These are phyloP conservation scores for Ustilago sp. DNA, from an alignment of 1,284 basidiomycete species.

Conservation along the genomic window DNA sequence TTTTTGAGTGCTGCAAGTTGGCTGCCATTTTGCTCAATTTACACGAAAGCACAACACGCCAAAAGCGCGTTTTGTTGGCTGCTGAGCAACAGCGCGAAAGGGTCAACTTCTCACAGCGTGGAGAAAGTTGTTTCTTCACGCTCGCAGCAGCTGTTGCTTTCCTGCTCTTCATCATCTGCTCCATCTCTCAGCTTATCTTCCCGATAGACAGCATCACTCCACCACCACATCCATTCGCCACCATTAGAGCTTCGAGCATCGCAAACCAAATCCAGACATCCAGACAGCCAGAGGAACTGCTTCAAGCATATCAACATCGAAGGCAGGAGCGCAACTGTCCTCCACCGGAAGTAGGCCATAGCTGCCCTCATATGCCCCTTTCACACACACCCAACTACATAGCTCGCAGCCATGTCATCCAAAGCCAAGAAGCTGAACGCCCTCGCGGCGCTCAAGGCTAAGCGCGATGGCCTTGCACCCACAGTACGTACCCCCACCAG, in stretches of 20 bases:
- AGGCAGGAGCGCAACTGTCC: background rate
- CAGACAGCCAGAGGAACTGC: background rate
- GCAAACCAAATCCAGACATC: background rate
- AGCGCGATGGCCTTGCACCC: slow-evolving; percentile 51
- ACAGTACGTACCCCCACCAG: slow-evolving; percentile 28
- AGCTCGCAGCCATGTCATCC: slow-evolving; percentile 39
- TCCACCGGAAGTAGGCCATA: background rate
- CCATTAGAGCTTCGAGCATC: background rate
- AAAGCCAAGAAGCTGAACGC: slow-evolving; percentile 61
- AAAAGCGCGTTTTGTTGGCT: background rate
- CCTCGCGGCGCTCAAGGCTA: slow-evolving; percentile 66
- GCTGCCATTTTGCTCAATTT: background rate
- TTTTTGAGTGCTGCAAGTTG: slow-evolving; percentile 5
- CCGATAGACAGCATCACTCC: background rate
- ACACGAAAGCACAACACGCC: background rate
- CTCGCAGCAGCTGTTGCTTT: no score
- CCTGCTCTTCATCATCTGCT: background rate
- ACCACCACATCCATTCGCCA: background rate
- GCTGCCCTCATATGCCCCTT: background rate
- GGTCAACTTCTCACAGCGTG: background rate
- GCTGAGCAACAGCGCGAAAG: background rate
- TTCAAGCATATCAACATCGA: background rate
- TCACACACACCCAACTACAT: background rate
- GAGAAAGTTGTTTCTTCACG: background rate
- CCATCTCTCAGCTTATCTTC: background rate